Evolutionary conservation across 148 eudicot genomes (phyloP), one percentile per base, ranked within the genome.

Genomic region (Euryodendron excelsum): DNA sequence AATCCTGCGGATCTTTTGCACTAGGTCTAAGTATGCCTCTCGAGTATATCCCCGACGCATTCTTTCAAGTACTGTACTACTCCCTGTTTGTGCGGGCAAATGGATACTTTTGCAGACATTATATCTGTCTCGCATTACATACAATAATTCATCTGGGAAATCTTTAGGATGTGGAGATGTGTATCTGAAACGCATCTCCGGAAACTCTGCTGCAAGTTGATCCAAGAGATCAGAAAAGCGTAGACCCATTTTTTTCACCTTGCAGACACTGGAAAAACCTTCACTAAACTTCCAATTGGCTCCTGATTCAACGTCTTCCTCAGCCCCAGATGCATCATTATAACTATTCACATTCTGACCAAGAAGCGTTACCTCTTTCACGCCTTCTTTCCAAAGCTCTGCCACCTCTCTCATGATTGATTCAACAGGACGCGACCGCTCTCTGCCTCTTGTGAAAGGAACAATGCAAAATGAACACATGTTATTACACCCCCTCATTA

Each of bases 391-490:
- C 86, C 86, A 92, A 74, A 96, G 99, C 81, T 92, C 98, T 74
- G 79, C 95, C 69, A 96, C 99, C 88, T 96, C 98, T 80, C 87
- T 86, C 39, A 93, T 89, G 69, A 96, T 93, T 41, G 99, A 96
- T 56, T 93, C 97, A 36, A 96, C 96, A 68, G 98, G 98, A 60
- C 97, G 97, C 27, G 99, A 96, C 30, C 99, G 83, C 74, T 96
- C 99, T 80, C 99, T 84, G 79, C 99, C 99, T 87, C 99, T 93
- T 41, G 99, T 96, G 84, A 96, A 96, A 44, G 98, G 98, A 63
- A 96, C 99, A 56, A 96, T 96, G 89, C 99, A 96, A 82, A 96
- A 96, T 3, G 98, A 90, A 77, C 99, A 93, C 99, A 96, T 96
- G 82, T 76, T 96, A 81, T 96, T 96, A 90, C 99, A 96, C 69